phyloP scores from a whole-genome alignment of 2,329 filamentous ascomycete genomes.

The Shiraia bambusicola region DNA sequence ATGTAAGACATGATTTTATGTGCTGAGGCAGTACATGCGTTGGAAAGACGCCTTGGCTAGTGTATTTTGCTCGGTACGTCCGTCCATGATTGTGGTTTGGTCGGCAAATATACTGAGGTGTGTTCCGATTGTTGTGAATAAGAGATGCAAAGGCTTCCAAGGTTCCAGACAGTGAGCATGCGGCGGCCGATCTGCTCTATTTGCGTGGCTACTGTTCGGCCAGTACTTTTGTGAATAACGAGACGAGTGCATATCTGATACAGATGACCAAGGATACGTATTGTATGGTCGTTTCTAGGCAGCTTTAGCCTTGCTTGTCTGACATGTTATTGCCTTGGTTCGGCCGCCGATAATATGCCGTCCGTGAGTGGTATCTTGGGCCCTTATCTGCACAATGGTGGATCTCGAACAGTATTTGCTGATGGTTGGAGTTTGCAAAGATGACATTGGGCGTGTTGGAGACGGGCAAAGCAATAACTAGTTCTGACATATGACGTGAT shows the following conservation, averaged over 20 bases:
- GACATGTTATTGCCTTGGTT: constrained; percentile 7
- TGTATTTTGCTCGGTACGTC: constrained; percentile 4
- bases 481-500: no score
- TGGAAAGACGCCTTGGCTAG: constrained; percentile 13
- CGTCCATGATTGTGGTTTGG: constrained; percentile 9
- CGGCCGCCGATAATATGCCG: constrained; percentile 4
- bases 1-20: constrained; percentile 2
- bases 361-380: not conserved
- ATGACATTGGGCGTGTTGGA: not conserved
- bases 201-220: not conserved
- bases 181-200: constrained; percentile 13
- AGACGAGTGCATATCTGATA: constrained; percentile 6
- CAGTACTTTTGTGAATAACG: not conserved
- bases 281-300: constrained; percentile 11
- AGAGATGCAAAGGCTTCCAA: constrained; percentile 8
- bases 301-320: not conserved
- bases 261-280: constrained; percentile 16
- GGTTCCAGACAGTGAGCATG: constrained; percentile 2
- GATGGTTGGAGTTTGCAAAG: no score
- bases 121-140: constrained; percentile 18
- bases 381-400: constrained; percentile 8
- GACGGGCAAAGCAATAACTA: not conserved
- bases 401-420: constrained; percentile 2
- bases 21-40: constrained; percentile 5
- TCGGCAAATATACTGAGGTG: constrained; percentile 27